A percentile compares a stretch with the other conserved stretches of the same genome.
Evolutionary conservation across 371 early-diverging fungal genomes (phyloP).

Genomic region (Mortierella sp.): DNA sequence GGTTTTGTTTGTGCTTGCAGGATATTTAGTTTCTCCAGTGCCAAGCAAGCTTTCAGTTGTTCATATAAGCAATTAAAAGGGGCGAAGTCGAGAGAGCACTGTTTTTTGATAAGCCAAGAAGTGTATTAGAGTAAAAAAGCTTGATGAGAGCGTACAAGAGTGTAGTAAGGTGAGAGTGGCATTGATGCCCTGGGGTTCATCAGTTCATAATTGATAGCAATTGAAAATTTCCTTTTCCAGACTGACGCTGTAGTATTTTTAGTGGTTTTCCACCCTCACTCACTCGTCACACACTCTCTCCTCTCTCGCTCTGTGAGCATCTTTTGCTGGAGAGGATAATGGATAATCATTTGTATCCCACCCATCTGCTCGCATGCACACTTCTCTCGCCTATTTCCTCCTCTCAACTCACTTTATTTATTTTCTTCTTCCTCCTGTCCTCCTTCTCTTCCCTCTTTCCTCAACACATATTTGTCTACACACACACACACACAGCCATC

Average conservation of each 20-base stretch:
- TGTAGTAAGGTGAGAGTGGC: too few relatives aligned
- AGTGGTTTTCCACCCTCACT: background rate
- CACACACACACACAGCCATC: background rate
- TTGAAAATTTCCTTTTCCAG: background rate
- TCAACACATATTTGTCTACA: background rate
- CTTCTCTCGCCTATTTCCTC: background rate
- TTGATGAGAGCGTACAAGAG: too few relatives aligned
- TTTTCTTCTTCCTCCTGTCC: background rate
- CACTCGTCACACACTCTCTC: background rate
- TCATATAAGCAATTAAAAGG: too few relatives aligned
- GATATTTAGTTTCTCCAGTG: background rate
- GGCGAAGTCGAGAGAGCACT: too few relatives aligned
- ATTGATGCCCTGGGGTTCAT: too few relatives aligned
- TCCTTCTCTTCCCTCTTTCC: background rate
- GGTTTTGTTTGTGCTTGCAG: background rate
- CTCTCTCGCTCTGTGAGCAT: background rate
- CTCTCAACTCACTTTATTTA: background rate
- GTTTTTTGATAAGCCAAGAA: too few relatives aligned
- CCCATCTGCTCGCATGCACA: background rate
- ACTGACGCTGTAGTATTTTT: background rate
- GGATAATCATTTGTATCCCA: too few relatives aligned
- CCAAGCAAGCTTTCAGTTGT: background rate
- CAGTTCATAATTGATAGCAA: background rate
- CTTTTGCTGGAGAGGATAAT: too few relatives aligned
- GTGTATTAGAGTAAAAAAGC: too few relatives aligned